Evolutionary conservation across 805 yeast genomes (phyloP), one percentile per base, ranked within the genome.

Genomic region (Scheffersomyces ergatensis): DNA sequence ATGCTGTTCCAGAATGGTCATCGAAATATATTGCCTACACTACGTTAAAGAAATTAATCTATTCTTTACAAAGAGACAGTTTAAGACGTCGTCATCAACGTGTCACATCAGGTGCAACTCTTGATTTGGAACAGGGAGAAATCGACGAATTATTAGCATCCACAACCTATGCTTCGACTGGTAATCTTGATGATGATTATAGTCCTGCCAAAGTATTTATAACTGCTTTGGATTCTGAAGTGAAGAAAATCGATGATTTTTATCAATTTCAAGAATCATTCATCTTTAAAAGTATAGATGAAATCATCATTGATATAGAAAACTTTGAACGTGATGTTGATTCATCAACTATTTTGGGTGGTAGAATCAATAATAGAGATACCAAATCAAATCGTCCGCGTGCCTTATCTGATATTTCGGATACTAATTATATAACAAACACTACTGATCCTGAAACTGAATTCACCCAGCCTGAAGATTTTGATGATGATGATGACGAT

Each of bases 1-100:
- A 92, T 63, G 96, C 98, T 18, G 98, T 93, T 4, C 97, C 99
- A 2, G 98, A 93, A 62, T 92, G 99, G 99, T 80, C 96, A 11
- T 82, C 95, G 20, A 81, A 86, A 59, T 92, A 92, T 63, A 83
- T 92, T 42, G 90, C 95, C 40, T 92, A 92, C 63, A 85, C 96
- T 1, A 82, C 86, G 29, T 70, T 93, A 44, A 92, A 93, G 62
- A 88, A 87, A 65, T 74, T 86, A 32, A 85, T 90, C 21, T 92
- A 90, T 61, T 72, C 82, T 14, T 71, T 92, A 35, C 97, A 93
- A 57, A 74, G 90, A 54, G 89, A 85, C 31, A 57, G 58, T 18
- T 51, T 67, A 39, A 47, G 63, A 32, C 46, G 49, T 16, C 33
- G 37, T 20, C 37, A 40, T 31, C 21, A 12, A 17, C 26, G 23